Conservation (phyloP, 805 yeast species). For the Starmera amethionina region DNA sequence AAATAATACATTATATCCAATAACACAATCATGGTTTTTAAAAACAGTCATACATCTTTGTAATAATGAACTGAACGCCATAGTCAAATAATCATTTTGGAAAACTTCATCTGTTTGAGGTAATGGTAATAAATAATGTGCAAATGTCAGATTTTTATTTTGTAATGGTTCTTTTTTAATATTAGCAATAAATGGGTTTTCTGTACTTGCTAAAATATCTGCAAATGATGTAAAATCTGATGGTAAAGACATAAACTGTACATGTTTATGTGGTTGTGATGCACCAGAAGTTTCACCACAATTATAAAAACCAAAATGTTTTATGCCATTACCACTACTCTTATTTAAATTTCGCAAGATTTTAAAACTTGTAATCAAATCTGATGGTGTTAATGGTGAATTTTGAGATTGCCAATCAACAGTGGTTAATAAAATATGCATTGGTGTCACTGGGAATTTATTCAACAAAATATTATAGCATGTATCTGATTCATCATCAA, state of each 20-base stretch:
- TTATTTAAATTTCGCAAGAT: conserved; percentile 41
- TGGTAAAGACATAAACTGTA: conserved; percentile 77
- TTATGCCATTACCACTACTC: conserved; percentile 25
- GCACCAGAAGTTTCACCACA: conserved; percentile 87
- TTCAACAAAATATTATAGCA: conserved; percentile 59
- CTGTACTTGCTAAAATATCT: conserved; percentile 33
- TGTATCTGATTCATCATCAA: conserved; percentile 13
- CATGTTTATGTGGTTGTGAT: conserved; percentile 88
- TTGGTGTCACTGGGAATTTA: conserved; percentile 76
- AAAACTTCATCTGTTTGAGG: conserved; percentile 30
- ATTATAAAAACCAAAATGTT: conserved; percentile 79
- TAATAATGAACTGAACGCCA: conserved; percentile 63
- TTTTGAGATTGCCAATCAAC: conserved; percentile 64
- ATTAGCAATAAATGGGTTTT: conserved; percentile 45
- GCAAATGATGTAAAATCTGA: conserved; percentile 47
- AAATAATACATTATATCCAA: conserved; percentile 75
- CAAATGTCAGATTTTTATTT: conserved; percentile 56
- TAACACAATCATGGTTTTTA: conserved; percentile 37
- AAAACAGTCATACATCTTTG: conserved; percentile 61
- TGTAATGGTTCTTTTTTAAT: conserved; percentile 49
- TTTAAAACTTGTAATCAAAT: conserved; percentile 48
- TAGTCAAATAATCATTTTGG: conserved; percentile 47
- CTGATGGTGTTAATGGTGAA: conserved; percentile 62
- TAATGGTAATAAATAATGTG: conserved; percentile 72
- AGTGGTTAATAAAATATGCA: conserved; percentile 75